Percentiles rank a stretch among this genome's conserved stretches.
These are phyloP conservation scores for Tillandsia leiboldiana DNA, from an alignment of 176 grass and related monocot species.

Conservation along the genomic window DNA sequence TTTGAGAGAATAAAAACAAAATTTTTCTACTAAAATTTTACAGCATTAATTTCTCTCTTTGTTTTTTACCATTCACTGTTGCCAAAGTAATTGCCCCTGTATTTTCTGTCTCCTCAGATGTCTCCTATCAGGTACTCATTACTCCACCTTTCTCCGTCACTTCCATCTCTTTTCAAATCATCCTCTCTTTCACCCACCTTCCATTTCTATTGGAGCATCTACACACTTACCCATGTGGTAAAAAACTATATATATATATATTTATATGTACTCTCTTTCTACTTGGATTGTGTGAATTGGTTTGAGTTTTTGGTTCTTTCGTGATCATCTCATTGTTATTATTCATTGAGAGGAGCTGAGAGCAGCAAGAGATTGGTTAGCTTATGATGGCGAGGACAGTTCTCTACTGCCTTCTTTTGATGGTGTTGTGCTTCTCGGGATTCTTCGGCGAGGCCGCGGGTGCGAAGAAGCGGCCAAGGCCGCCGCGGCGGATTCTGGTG, in stretches of 20 bases:
- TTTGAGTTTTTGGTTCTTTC: conserved; percentile 1
- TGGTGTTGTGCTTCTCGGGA: background rate
- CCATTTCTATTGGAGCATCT: background rate
- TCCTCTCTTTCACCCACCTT: conserved; percentile 1
- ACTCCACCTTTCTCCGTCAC: no score
- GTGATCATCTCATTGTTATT: background rate
- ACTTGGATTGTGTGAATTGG: conserved; percentile 17
- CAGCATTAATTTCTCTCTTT: no score
- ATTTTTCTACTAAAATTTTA: no score
- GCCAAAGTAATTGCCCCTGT: no score
- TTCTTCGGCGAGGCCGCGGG: background rate
- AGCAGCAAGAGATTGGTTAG: background rate
- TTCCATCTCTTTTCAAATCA: background rate
- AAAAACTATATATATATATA: background rate
- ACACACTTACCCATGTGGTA: conserved; percentile 3
- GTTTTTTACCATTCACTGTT: no score
- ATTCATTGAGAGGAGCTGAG: background rate
- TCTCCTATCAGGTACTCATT: no score
- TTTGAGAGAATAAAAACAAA: no score
- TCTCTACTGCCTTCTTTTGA: background rate
- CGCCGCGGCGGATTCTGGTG: conserved; percentile 43
- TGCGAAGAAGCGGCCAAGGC: background rate
- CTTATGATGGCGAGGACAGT: background rate
- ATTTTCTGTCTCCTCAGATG: no score
- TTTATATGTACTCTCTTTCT: background rate